These are phyloP conservation scores for Trypanosoma rangeli DNA, from an alignment of 208 protist species.

Conservation along the genomic window DNA sequence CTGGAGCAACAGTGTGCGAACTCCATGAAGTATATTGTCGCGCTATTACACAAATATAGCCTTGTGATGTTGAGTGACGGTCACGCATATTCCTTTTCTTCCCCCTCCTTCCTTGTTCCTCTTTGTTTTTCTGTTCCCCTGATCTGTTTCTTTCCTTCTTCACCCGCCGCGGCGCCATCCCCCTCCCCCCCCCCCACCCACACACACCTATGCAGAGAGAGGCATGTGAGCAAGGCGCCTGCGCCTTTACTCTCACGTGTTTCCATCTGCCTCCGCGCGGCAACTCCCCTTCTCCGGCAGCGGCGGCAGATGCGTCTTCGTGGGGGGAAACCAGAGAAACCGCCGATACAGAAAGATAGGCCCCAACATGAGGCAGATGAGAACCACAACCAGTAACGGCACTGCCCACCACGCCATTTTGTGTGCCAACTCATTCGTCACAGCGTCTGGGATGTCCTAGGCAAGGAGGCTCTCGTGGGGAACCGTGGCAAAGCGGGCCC, in stretches of 20 bases:
- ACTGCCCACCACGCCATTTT: conserved; percentile 54
- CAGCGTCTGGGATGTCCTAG: conserved; percentile 31
- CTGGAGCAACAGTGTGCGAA: background rate
- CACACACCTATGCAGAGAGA: too few species aligned
- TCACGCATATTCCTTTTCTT: background rate
- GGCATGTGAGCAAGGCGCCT: too few species aligned
- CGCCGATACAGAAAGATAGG: conserved; percentile 56
- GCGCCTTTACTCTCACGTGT: background rate
- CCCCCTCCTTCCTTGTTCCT: background rate
- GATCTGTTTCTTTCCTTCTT: too few species aligned
- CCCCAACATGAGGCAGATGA: conserved; percentile 29
- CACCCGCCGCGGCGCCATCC: too few species aligned
- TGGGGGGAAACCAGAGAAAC: conserved; percentile 25
- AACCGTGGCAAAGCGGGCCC: conserved; percentile 40
- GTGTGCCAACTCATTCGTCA: conserved; percentile 34
- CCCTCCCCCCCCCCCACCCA: too few species aligned
- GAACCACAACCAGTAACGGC: conserved; percentile 46
- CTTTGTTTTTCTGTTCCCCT: too few species aligned
- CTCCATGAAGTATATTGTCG: background rate
- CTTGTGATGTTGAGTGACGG: background rate
- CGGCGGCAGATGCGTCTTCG: background rate
- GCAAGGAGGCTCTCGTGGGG: conserved; percentile 38
- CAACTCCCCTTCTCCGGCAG: background rate
- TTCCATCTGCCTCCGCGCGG: background rate
- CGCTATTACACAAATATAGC: background rate